phyloP scores from a whole-genome alignment of 73 alveolate species.

The Paramecium caudatum region DNA sequence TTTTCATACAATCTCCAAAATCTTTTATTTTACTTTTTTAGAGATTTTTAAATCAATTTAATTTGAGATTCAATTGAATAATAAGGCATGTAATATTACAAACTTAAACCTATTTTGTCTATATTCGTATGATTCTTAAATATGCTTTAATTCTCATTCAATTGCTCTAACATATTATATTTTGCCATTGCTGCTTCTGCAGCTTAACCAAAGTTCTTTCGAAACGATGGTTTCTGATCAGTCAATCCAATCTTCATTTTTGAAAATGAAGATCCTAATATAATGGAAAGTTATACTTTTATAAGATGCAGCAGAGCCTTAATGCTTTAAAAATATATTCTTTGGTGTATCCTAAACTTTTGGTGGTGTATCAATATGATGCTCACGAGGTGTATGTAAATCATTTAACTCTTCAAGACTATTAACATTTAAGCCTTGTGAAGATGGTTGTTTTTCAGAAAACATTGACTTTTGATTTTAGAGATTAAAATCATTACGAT shows the following conservation, averaged over 20 bases:
- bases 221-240: background rate
- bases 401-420: too few species aligned
- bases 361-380: background rate
- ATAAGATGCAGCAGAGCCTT: background rate
- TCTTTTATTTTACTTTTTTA: background rate
- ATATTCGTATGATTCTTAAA: too few species aligned
- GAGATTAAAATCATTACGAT: too few species aligned
- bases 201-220: too few species aligned
- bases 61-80: conserved; percentile 28
- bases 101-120: too few species aligned
- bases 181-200: background rate
- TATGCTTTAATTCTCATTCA: too few species aligned
- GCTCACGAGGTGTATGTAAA: background rate
- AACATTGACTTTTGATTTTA: background rate
- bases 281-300: background rate
- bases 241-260: background rate
- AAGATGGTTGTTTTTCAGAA: background rate
- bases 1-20: conserved; percentile 4
- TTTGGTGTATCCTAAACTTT: background rate
- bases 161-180: conserved; percentile 7
- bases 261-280: background rate
- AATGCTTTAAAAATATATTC: background rate
- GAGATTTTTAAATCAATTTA: background rate
- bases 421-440: background rate
- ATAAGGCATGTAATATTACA: conserved; percentile 11